Base-by-base conservation (phyloP, 2,329 filamentous ascomycete genomes). In the Thielaviopsis punctulata region DNA sequence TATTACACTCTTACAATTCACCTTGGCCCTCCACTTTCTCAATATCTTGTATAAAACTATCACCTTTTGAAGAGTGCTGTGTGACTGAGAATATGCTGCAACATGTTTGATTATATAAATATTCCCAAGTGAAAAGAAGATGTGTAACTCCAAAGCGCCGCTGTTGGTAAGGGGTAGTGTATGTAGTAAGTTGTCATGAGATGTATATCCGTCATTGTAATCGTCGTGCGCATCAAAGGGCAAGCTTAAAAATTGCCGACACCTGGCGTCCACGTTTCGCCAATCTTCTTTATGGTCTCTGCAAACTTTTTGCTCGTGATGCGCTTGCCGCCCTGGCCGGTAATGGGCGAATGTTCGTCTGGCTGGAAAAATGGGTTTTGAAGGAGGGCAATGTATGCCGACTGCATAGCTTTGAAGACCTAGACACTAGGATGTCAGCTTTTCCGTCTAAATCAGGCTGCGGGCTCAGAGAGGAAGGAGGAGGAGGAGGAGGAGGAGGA, bases 281-380 rank as follows among this genome's bases (percentile, higher is more conserved):
- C 92, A 64, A 98, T 92, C 59, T 83, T 74, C 64, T 83, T 80
- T 63, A 98, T 82, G 61, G 95, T 88, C 15, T 79, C 77, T 49
- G 80, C 75, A 65, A 98, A 98, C 63, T 72, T 80, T 59, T 75
- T 77, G 65, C 88, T 95, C 50, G 79, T 84, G 58, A 96, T 95
- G 62, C 82, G 81, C 63, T 80, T 76, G 2, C 77, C 77, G 0
- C 73, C 72, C 23, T 65, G 65, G 0, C 73, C 75, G 0, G 65
- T 65, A 3, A 69, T 64, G 48, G 83, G 84, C 57, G 76, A 76
- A 64, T 89, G 81, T 60, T 90, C 84, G 62, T 95, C 88, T 9
- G 90, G 90, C 46, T 84, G 80, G 65, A 89, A 96, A 67, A 98
- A 98, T 0, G 90, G 90, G 62, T 98, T 96, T 66, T 95, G 84